phyloP scores from a whole-genome alignment of 139 green algal species.

The Chlamydomonas sp. region DNA sequence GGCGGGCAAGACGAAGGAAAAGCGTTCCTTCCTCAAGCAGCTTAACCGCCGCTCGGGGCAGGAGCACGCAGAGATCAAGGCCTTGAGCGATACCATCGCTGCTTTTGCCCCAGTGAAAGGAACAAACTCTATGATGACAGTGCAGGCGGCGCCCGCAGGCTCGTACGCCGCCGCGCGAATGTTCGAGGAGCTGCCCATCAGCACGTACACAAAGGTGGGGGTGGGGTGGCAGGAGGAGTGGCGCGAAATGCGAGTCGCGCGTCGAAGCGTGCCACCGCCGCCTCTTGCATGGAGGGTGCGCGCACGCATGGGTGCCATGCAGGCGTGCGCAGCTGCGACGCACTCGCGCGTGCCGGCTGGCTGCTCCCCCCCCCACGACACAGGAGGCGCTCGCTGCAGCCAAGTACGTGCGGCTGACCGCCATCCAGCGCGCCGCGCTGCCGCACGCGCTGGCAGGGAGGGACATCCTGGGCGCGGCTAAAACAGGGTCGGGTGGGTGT shows the following conservation, averaged over 20 bases:
- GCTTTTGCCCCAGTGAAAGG: too few relatives aligned
- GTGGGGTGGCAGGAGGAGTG: slow-evolving; percentile 16
- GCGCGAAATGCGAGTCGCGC: not conserved
- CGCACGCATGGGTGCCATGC: too few relatives aligned
- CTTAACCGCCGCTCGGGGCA: too few relatives aligned
- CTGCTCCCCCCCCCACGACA: slow-evolving; percentile 27
- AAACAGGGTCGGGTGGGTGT: slow-evolving; percentile 96
- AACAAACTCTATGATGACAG: too few relatives aligned
- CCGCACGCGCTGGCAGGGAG: slow-evolving; percentile 84
- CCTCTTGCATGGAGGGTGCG: not conserved
- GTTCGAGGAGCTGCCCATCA: slow-evolving; percentile 48
- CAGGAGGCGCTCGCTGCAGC: slow-evolving; percentile 46
- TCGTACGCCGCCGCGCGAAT: slow-evolving; percentile 32
- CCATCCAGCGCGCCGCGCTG: slow-evolving; percentile 86
- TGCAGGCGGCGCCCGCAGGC: too few relatives aligned
- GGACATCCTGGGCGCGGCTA: slow-evolving; percentile 93
- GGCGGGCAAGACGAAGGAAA: too few relatives aligned
- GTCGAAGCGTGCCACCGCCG: not conserved
- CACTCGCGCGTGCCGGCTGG: not conserved
- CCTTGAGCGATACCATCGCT: too few relatives aligned
- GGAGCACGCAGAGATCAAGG: too few relatives aligned
- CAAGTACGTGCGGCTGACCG: slow-evolving; percentile 70
- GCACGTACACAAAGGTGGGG: slow-evolving; percentile 35
- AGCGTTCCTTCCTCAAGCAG: too few relatives aligned
- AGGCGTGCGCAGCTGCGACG: too few relatives aligned